phyloP scores from a whole-genome alignment of 2,329 filamentous ascomycete species.

The Phaeosphaeria sp. region DNA sequence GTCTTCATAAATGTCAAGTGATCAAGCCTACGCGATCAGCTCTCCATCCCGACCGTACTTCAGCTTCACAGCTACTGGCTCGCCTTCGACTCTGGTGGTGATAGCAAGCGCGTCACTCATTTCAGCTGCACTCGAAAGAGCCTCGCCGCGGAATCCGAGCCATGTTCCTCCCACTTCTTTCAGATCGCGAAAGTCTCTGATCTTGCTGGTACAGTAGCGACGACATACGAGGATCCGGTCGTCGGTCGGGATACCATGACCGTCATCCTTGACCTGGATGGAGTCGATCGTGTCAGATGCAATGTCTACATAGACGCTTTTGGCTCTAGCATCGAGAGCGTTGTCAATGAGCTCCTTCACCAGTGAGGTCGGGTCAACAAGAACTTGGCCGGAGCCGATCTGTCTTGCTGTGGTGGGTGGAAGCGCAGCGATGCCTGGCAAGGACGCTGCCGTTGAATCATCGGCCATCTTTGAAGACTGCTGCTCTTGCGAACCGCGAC shows the following conservation, averaged over 20 bases:
- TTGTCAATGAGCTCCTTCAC: constrained; percentile 83
- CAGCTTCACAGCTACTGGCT: constrained; percentile 63
- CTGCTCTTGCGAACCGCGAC: not conserved
- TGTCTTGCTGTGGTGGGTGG: constrained; percentile 56
- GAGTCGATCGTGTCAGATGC: constrained; percentile 71
- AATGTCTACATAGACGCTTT: constrained; percentile 68
- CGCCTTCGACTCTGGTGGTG: constrained; percentile 68
- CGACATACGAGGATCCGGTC: constrained; percentile 70
- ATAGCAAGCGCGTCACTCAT: constrained; percentile 64
- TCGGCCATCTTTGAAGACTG: constrained; percentile 18
- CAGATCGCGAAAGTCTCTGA: constrained; percentile 69
- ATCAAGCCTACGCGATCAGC: constrained; percentile 47
- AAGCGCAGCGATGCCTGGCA: constrained; percentile 49
- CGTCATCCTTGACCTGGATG: constrained; percentile 71
- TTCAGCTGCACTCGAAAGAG: constrained; percentile 69
- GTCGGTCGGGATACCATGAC: constrained; percentile 69
- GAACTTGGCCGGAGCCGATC: constrained; percentile 66
- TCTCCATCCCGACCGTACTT: constrained; percentile 60
- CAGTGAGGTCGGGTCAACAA: constrained; percentile 66
- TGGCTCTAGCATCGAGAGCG: constrained; percentile 73
- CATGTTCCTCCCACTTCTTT: constrained; percentile 61
- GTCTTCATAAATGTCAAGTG: not conserved
- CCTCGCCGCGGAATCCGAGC: constrained; percentile 79
- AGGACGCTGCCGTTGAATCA: not conserved
- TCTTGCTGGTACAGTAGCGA: constrained; percentile 76